These are phyloP conservation scores for Populus hybrid DNA, from an alignment of 441 rosid genomes.

Conservation along the genomic window DNA sequence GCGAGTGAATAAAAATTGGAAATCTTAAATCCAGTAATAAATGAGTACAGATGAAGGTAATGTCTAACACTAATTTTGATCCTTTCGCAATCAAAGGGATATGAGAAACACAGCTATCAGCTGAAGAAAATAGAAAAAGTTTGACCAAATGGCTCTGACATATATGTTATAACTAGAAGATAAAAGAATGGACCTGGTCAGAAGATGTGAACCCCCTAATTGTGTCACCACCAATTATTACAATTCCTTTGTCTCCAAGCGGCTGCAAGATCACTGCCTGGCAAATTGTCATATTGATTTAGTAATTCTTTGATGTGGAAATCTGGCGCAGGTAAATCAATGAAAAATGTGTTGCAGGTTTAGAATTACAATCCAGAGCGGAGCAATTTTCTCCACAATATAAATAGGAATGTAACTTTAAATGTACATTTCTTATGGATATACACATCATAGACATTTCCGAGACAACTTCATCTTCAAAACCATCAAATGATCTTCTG, in stretches of 20 bases:
- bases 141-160: not conserved
- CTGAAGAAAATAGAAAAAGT: too few relatives aligned
- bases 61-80: not conserved
- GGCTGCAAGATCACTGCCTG: constrained; percentile 55
- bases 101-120: too few relatives aligned
- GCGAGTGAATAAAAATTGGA: constrained; percentile 20
- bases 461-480: not conserved
- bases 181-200: constrained; percentile 58
- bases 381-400: not conserved
- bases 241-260: constrained; percentile 61
- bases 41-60: not conserved
- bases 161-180: not conserved
- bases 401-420: not conserved
- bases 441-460: too few relatives aligned
- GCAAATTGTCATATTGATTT: constrained; percentile 18
- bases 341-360: not conserved
- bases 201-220: constrained; percentile 78
- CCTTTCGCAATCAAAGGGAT: not conserved
- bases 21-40: not conserved
- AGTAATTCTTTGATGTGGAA: not conserved
- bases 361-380: not conserved
- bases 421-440: not conserved
- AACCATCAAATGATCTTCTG: not conserved
- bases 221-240: constrained; percentile 76
- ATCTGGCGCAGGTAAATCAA: not conserved